Evolutionary conservation across 2,329 filamentous ascomycete species (phyloP).

Genomic region (Falciphora oryzae): DNA sequence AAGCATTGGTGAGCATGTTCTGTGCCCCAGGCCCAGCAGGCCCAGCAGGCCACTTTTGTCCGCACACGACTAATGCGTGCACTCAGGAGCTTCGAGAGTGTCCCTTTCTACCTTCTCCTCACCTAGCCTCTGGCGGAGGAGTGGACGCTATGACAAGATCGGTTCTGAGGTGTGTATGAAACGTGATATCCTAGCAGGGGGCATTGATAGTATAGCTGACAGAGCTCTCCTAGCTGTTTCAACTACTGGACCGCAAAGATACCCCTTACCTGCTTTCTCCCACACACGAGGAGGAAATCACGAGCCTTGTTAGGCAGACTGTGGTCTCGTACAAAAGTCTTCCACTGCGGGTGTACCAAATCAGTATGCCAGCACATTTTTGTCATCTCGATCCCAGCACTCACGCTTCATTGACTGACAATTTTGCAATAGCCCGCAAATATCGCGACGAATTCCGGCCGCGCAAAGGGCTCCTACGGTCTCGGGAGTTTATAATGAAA

Average conservation of each 20-base stretch:
- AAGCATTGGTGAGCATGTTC: constrained; percentile 50
- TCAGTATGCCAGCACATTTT: constrained; percentile 49
- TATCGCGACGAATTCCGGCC: constrained; percentile 91
- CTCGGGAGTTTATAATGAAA: constrained; percentile 95
- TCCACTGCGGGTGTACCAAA: constrained; percentile 85
- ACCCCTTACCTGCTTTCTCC: constrained; percentile 73
- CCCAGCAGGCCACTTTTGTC: background rate
- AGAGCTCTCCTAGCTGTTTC: constrained; percentile 60
- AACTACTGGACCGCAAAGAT: constrained; percentile 72
- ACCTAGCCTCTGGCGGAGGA: constrained; percentile 75
- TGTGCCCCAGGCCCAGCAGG: background rate
- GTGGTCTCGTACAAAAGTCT: constrained; percentile 80
- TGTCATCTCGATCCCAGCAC: too few species aligned
- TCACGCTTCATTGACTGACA: background rate
- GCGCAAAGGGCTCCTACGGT: constrained; percentile 78
- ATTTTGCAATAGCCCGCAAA: constrained; percentile 60
- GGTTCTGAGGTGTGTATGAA: constrained; percentile 58
- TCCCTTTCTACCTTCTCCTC: constrained; percentile 82
- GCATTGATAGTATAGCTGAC: background rate
- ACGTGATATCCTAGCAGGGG: background rate
- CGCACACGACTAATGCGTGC: constrained; percentile 4
- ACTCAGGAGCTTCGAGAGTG: constrained; percentile 67
- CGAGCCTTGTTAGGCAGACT: constrained; percentile 65
- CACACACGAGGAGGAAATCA: constrained; percentile 97
- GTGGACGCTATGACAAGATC: constrained; percentile 70